A percentile compares a stretch with the other conserved stretches of the same genome.
phyloP scores from a whole-genome alignment of 1,139 yeast species.

The Nadsonia commutata region DNA sequence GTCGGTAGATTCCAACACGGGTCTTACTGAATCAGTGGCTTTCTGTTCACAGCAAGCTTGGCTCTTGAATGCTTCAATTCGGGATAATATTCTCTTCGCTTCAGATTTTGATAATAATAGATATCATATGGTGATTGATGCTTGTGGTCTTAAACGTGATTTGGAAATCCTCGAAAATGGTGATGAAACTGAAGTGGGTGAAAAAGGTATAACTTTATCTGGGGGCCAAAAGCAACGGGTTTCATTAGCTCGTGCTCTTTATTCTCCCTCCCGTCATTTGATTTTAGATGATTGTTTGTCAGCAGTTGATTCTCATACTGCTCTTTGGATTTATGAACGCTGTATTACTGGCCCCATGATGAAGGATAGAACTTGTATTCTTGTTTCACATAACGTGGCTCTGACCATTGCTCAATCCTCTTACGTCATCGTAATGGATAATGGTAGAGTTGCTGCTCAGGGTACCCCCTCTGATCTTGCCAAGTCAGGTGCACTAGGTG shows the following conservation, averaged over 20 bases:
- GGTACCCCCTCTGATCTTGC: constrained; percentile 2
- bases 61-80: constrained; percentile 56
- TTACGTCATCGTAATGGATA: constrained; percentile 63
- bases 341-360: constrained; percentile 80
- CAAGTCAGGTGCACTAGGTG: constrained; percentile 31
- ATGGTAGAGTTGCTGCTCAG: constrained; percentile 63
- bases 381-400: constrained; percentile 88
- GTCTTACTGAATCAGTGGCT: constrained; percentile 75
- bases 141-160: constrained; percentile 43
- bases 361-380: constrained; percentile 69
- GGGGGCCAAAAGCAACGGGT: constrained; percentile 84
- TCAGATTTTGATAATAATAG: constrained; percentile 49
- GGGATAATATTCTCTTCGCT: constrained; percentile 54
- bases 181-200: constrained; percentile 62
- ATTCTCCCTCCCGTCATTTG: constrained; percentile 54
- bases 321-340: constrained; percentile 58
- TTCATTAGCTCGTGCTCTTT: constrained; percentile 68
- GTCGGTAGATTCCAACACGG: constrained; percentile 54
- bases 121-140: constrained; percentile 50
- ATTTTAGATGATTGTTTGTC: constrained; percentile 69
- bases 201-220: constrained; percentile 70
- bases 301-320: constrained; percentile 74
- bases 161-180: constrained; percentile 37
- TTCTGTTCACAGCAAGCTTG: constrained; percentile 62
- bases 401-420: constrained; percentile 71